Evolutionary conservation across 2,329 filamentous ascomycete species (phyloP).

Genomic region (Pseudogymnoascus sp.): DNA sequence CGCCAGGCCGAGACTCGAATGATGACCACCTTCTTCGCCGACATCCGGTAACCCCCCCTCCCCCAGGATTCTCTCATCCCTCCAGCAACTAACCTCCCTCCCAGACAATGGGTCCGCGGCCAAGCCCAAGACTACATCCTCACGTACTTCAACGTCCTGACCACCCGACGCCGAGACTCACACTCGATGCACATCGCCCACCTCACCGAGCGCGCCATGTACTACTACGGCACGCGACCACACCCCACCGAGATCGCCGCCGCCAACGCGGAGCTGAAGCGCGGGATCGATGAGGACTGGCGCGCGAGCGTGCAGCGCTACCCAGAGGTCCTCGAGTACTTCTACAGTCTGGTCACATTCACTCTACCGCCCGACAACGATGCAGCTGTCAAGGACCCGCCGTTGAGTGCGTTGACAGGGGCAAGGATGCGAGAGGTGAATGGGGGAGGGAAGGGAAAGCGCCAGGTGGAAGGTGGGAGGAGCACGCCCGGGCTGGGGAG

Average conservation of each 20-base stretch:
- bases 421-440: constrained; percentile 14
- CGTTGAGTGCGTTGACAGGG: constrained; percentile 36
- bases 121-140: constrained; percentile 62
- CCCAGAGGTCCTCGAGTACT: constrained; percentile 75
- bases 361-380: constrained; percentile 56
- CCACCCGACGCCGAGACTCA: constrained; percentile 50
- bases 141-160: constrained; percentile 54
- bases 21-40: constrained; percentile 53
- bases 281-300: constrained; percentile 74
- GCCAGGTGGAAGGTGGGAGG: constrained; percentile 17
- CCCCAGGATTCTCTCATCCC: neutral
- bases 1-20: constrained; percentile 55
- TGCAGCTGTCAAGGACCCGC: constrained; percentile 49
- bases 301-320: constrained; percentile 65
- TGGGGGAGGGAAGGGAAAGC: constrained; percentile 19
- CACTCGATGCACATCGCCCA: constrained; percentile 49
- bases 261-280: constrained; percentile 59
- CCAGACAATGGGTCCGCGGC: constrained; percentile 53
- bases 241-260: constrained; percentile 55
- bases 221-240: constrained; percentile 49
- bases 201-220: constrained; percentile 45
- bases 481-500: constrained; percentile 8
- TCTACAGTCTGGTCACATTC: constrained; percentile 62
- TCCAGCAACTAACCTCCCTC: neutral
- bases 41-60: constrained; percentile 46